Base-by-base conservation (phyloP, 2,329 filamentous ascomycete species). In the Plectosphaerella plurivora region DNA sequence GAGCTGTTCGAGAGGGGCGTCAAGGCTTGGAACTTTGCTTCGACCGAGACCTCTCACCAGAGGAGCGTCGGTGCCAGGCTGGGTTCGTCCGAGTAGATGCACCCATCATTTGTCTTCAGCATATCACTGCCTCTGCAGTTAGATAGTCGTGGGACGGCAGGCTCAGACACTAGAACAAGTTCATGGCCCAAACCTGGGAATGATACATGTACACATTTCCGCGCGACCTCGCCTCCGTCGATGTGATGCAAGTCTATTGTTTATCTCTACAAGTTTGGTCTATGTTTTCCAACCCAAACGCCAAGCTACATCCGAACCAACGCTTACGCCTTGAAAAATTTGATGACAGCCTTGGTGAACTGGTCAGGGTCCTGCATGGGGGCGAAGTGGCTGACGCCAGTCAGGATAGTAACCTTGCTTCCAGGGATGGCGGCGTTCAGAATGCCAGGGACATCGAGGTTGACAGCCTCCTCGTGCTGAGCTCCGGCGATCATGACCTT, bases 311-410 rank as follows among this genome's bases (percentile, higher is more conserved):
- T 2, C 28, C 8, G 9, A 33, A 10, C 3, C n/a, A 25, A 8
- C 28, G 9, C 14, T 45, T 41, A 57, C 6, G 55, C 54, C 25
- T 54, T 52, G 50, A 69, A 59, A 39, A 66, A 70, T 22, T 59
- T 53, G 54, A 63, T 55, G 6, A 70, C 59, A 18, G 65, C 65
- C 12, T 55, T 52, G 3, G 67, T 61, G 48, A 71, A 71, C 54
- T 67, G 62, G 2, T 57, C 60, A 3, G 72, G 68, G 56, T 74
- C 65, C 56, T 74, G 72, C 15, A 73, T 35, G 2, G 72, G 72
- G 36, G 71, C 71, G 57, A 74, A 74, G 54, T 74, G 72, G 54
- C 71, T 73, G 6, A 73, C 71, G 2, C 63, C 65, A 2, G 53
- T 62, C 54, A 74, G 55, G 8, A 67, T 70, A 37, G 64, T 58